Evolutionary conservation across 768 basidiomycete species (phyloP).

Genomic region (Trametopsis cervina): DNA sequence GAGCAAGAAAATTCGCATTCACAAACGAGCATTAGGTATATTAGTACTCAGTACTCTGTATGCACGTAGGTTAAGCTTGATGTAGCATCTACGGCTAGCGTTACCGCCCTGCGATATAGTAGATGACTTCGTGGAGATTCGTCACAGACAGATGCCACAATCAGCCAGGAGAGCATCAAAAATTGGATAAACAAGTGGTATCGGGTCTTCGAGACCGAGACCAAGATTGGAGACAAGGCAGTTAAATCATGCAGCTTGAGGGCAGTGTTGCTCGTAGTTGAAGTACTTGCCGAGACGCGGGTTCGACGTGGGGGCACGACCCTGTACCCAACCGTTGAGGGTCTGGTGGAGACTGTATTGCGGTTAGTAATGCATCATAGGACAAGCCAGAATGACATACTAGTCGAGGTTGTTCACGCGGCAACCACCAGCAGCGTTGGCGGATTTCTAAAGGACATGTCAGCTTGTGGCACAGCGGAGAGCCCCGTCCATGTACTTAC

Average conservation of each 20-base stretch:
- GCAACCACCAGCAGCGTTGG: constrained; percentile 48
- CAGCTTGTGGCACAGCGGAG: neutral
- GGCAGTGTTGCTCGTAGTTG: constrained; percentile 41
- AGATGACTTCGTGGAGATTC: no score
- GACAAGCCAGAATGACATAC: constrained; percentile 33
- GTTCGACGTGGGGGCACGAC: constrained; percentile 37
- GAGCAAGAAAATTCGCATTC: no score
- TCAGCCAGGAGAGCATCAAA: neutral
- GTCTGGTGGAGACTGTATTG: constrained; percentile 55
- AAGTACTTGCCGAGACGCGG: constrained; percentile 56
- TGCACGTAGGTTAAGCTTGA: neutral
- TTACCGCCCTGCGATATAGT: neutral
- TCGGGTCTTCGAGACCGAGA: neutral
- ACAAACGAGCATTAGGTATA: neutral
- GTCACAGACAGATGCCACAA: neutral
- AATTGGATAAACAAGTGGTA: neutral
- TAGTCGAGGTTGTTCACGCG: constrained; percentile 81
- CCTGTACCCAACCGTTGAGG: constrained; percentile 67
- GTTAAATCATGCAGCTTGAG: neutral
- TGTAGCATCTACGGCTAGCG: no score
- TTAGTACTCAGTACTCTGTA: neutral
- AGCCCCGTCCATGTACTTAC: constrained; percentile 29
- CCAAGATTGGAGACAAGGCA: neutral
- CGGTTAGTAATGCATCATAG: neutral
- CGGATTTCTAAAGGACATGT: constrained; percentile 31